Base-by-base conservation (phyloP, 495 filamentous ascomycete genomes). In the Filosporella fistucella region DNA sequence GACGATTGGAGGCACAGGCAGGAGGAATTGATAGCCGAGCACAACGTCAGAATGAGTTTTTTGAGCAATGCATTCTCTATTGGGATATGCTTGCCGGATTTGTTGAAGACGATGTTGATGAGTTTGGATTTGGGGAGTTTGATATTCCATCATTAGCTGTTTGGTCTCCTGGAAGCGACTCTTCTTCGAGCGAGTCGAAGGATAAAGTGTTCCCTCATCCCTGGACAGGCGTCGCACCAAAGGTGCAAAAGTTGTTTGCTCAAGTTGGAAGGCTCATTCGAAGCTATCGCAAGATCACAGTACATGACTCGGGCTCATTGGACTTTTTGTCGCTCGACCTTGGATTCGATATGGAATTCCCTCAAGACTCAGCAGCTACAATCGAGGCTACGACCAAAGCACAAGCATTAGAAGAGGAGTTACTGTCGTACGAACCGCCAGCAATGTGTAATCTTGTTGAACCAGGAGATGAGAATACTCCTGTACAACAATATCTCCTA, bases 1-100 rank as follows among this genome's bases (percentile, higher is more conserved):
- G 38, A 9, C 42, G 55, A 24, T 12, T 58, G 9, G 40, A 54
- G 16, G 46, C 51, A 25, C 55, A 58, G 39, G 10, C 7, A 1
- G 28, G 5, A 17, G 18, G 14, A n/a, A 52, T 65, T 3, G 38
- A 59, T 1, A 44, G 35, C 18, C 63, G 61, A 42, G 66, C 47
- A 29, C 54, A 49, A 49, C 64, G 67, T 2, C 75, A 70, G 42
- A 78, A 74, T 38, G 69, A 72, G 36, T 80, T 80, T 51, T 80
- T 80, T 56, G 71, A 77, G 52, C 75, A 80, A 55, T 70, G 74
- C 29, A 62, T 80, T 1, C 61, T 80, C 12, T 80, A 80, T 49
- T 80, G 76, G 76, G 76, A 80, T 42, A 80, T 80, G 76, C 66
- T 78, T 20, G 71, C 77, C 4, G 76, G 74, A 0, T 80, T 74